Base-by-base conservation (phyloP, 2,329 filamentous ascomycete genomes). In the Penicillium sp. region DNA sequence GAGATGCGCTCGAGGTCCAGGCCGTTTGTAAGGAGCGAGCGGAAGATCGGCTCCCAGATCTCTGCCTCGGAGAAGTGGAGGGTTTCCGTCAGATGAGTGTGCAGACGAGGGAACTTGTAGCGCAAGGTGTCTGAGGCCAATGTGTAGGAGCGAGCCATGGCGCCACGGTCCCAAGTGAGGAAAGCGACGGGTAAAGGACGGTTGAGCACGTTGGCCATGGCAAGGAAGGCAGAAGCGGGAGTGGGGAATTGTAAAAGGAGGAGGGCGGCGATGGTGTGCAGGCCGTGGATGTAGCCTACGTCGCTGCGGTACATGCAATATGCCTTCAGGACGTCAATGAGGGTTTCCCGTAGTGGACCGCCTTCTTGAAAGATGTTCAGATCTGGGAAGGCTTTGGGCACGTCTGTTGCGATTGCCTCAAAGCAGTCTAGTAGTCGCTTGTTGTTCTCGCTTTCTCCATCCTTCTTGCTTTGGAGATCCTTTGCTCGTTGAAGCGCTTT, bases 251-350 rank as follows among this genome's bases (percentile, higher is more conserved):
- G 83, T 40, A 87, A 77, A 21, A 86, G 78, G 15, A 87, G 76
- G 6, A 86, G 75, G 9, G 81, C 85, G 23, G 84, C 84, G 57
- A 84, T 80, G 42, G 82, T 80, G 51, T 86, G 85, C 58, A 85
- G 82, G 55, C 84, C 84, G 62, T 81, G 80, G 53, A 83, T 78
- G 61, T 85, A 86, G 53, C 84, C 83, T 40, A 87, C 82, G 64
- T 87, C 85, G 50, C 81, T 81, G 60, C 85, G 82, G 70, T 88
- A 88, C 76, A 84, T 83, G 10, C 82, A 81, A 69, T 87, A 87
- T 29, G 85, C 85, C 62, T 85, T 80, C 59, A 86, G 78, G 10
- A 88, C 80, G 66, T 87, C 79, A 25, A 83, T 75, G 23, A 88
- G 75, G 15, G 80, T 80, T 33, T 81, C 75, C 60, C 85, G 81